Conservation (phyloP, 495 filamentous ascomycete species). For the Lepidopterella palustris region DNA sequence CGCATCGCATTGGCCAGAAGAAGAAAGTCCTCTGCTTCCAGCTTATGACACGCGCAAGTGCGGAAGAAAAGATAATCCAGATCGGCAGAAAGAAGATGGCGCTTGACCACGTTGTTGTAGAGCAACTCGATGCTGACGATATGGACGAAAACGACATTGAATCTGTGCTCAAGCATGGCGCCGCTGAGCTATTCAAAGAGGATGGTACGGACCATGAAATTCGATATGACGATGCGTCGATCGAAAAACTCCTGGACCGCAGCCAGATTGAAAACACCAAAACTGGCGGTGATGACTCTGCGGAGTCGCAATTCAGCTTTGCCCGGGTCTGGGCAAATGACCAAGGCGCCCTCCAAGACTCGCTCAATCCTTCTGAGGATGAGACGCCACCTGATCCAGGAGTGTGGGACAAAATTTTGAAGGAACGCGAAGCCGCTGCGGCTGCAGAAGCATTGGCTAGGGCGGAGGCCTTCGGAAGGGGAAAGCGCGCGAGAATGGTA, state of each 20-base stretch:
- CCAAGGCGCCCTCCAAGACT: conserved; percentile 54
- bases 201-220: conserved; percentile 60
- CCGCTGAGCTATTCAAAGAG: conserved; percentile 76
- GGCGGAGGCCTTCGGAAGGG: conserved; percentile 70
- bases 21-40: conserved; percentile 95
- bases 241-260: conserved; percentile 85
- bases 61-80: conserved; percentile 93
- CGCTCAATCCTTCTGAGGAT: conserved; percentile 49
- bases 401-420: conserved; percentile 84
- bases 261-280: conserved; percentile 69
- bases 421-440: conserved; percentile 71
- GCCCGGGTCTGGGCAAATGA: conserved; percentile 92
- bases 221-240: conserved; percentile 67
- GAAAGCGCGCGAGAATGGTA: conserved; percentile 59
- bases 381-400: conserved; percentile 48
- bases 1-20: conserved; percentile 91
- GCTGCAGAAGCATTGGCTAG: conserved; percentile 56
- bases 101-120: conserved; percentile 87
- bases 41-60: conserved; percentile 77
- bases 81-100: conserved; percentile 94
- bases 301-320: conserved; percentile 77
- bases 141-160: conserved; percentile 71
- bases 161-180: conserved; percentile 82
- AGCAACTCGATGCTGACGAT: conserved; percentile 75
- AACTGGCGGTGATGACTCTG: conserved; percentile 49